phyloP scores from a whole-genome alignment of 2,329 filamentous ascomycete species.

The Aspergillus persii region DNA sequence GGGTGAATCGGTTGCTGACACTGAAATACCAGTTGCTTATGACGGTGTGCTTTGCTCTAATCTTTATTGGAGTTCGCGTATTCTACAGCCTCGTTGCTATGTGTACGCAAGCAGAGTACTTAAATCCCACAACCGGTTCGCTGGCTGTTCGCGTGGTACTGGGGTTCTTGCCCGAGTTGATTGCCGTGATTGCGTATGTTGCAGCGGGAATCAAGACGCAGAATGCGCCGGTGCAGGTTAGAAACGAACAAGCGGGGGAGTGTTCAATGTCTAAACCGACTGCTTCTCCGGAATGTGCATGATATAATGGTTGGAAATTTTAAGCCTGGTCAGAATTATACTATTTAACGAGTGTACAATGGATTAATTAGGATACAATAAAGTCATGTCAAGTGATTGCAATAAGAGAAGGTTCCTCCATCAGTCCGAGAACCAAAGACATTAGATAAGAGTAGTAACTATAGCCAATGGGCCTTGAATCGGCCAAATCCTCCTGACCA shows the following conservation, averaged over 20 bases:
- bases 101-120: constrained; percentile 13
- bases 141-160: constrained; percentile 23
- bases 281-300: not conserved
- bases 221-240: not conserved
- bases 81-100: constrained; percentile 24
- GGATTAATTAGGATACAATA: not conserved
- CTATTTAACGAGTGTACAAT: not conserved
- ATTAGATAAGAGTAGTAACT: no score
- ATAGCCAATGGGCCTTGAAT: no score
- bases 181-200: constrained; percentile 18
- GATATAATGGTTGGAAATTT: accelerated
- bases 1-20: not conserved
- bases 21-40: not conserved
- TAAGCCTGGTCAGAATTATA: not conserved
- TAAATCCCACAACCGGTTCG: constrained; percentile 23
- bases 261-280: not conserved
- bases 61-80: constrained; percentile 25
- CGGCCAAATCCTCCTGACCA: no score
- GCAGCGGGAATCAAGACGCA: constrained; percentile 24
- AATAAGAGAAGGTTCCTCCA: no score
- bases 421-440: no score
- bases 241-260: not conserved
- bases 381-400: not conserved
- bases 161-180: constrained; percentile 26
- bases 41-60: constrained; percentile 6